Conservation (phyloP, 208 protist genomes). For the Crithidia thermophila region DNA sequence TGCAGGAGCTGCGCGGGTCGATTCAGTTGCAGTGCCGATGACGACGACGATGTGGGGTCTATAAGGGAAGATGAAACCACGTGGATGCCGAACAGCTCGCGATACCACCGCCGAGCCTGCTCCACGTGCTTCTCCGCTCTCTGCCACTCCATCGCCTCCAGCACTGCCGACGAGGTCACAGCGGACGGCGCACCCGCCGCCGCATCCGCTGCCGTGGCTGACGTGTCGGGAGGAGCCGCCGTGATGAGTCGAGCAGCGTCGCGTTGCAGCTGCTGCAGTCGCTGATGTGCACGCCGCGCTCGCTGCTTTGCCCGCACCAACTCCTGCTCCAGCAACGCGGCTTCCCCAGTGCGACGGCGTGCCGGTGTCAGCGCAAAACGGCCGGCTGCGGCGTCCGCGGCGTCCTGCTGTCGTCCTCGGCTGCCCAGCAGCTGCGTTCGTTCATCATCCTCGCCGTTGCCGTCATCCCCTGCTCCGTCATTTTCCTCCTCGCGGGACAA, state of each 20-base stretch:
- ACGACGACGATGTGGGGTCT: background rate
- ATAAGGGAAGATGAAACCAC: slow-evolving; percentile 28
- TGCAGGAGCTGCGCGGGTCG: slow-evolving; percentile 19
- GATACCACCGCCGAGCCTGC: slow-evolving; percentile 50
- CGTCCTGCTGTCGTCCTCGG: background rate
- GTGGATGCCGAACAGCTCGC: slow-evolving; percentile 44
- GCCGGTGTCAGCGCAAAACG: background rate
- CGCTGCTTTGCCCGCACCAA: slow-evolving; percentile 24
- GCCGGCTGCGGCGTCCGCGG: background rate
- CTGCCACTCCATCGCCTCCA: slow-evolving; percentile 15
- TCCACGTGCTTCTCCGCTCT: slow-evolving; percentile 45
- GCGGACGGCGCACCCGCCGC: background rate
- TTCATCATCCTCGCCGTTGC: background rate
- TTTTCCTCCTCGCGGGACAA: slow-evolving; percentile 8
- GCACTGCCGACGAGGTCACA: background rate
- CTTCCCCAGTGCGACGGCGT: slow-evolving; percentile 1
- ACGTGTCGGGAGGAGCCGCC: background rate
- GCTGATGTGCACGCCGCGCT: slow-evolving; percentile 27
- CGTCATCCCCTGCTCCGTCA: background rate
- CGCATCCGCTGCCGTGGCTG: background rate
- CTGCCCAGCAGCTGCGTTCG: slow-evolving; percentile 6
- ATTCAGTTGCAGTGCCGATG: slow-evolving; percentile 19
- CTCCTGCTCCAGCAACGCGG: slow-evolving; percentile 26
- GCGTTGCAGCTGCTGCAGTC: slow-evolving; percentile 38
- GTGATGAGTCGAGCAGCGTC: slow-evolving; percentile 30